Evolutionary conservation across 2,329 filamentous ascomycete species (phyloP).

Genomic region (Curvularia verruculosa): DNA sequence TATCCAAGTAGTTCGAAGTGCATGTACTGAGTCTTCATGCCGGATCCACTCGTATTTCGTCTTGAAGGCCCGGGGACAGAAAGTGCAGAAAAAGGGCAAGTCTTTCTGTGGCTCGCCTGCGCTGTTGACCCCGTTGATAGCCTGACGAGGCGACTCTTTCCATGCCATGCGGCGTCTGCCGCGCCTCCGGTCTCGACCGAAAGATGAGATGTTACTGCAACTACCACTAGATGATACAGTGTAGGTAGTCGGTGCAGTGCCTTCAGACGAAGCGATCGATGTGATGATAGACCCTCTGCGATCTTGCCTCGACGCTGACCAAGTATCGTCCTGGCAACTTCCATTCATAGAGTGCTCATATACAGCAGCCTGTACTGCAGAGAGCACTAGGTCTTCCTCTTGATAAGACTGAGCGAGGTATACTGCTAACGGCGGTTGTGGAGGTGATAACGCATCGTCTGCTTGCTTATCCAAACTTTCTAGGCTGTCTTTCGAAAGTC

Average conservation of each 20-base stretch:
- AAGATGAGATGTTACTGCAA: conserved; percentile 44
- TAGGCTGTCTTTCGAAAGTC: conserved; percentile 41
- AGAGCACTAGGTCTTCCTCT: conserved; percentile 39
- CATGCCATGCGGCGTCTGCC: conserved; percentile 45
- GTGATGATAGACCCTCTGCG: conserved; percentile 39
- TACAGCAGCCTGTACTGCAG: conserved; percentile 41
- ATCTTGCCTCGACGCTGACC: conserved; percentile 31
- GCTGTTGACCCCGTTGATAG: conserved; percentile 40
- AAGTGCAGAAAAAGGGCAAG: conserved; percentile 47
- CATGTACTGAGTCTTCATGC: conserved; percentile 47
- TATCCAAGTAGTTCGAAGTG: conserved; percentile 48
- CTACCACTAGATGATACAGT: conserved; percentile 41
- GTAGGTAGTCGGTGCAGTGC: conserved; percentile 41
- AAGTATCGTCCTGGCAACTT: conserved; percentile 30
- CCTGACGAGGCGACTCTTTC: conserved; percentile 40
- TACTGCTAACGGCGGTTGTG: conserved; percentile 41
- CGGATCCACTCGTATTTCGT: conserved; percentile 49
- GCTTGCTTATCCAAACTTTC: conserved; percentile 36
- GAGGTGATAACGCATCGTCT: conserved; percentile 30
- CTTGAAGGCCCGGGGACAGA: conserved; percentile 46
- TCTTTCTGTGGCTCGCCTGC: conserved; percentile 39
- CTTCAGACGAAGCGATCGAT: conserved; percentile 41
- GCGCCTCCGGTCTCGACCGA: conserved; percentile 42
- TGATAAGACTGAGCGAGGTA: conserved; percentile 46
- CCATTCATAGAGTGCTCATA: conserved; percentile 30